Percentiles rank a stretch among this genome's conserved stretches.
Evolutionary conservation across 345 rosid species (phyloP).

Genomic region (Camelina sativa): DNA sequence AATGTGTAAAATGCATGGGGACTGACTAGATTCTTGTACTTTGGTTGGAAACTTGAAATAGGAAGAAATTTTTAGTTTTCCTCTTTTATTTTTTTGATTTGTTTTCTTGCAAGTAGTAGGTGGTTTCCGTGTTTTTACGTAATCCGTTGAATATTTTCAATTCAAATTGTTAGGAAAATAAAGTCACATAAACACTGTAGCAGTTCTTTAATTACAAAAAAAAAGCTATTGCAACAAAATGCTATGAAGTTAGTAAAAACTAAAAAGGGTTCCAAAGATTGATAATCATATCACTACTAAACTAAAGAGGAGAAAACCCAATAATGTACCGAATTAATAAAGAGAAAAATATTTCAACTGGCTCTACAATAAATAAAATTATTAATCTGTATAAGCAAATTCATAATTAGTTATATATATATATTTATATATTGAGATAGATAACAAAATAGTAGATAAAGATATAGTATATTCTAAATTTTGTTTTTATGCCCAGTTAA

Average conservation of each 20-base stretch:
- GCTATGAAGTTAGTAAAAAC: background rate
- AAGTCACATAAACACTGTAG: background rate
- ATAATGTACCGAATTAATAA: background rate
- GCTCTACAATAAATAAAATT: background rate
- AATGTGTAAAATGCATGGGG: conserved; percentile 12
- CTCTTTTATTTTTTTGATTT: no score
- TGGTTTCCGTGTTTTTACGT: conserved; percentile 32
- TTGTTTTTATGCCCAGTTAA: background rate
- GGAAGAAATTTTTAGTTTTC: background rate
- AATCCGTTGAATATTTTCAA: conserved; percentile 12
- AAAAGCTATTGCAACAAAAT: background rate
- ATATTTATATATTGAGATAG: no score
- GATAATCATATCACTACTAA: background rate
- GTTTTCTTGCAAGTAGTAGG: conserved; percentile 15
- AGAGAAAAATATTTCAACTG: background rate
- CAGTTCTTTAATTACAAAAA: background rate
- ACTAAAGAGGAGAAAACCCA: background rate
- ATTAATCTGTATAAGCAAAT: background rate
- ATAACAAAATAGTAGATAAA: no score
- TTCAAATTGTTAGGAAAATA: background rate
- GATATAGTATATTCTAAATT: no score
- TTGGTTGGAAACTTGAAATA: conserved; percentile 15
- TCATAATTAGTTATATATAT: background rate
- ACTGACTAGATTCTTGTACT: background rate
- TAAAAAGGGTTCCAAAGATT: background rate